Evolutionary conservation across 140 eudicot species (phyloP).

Genomic region (Oenanthe javanica): DNA sequence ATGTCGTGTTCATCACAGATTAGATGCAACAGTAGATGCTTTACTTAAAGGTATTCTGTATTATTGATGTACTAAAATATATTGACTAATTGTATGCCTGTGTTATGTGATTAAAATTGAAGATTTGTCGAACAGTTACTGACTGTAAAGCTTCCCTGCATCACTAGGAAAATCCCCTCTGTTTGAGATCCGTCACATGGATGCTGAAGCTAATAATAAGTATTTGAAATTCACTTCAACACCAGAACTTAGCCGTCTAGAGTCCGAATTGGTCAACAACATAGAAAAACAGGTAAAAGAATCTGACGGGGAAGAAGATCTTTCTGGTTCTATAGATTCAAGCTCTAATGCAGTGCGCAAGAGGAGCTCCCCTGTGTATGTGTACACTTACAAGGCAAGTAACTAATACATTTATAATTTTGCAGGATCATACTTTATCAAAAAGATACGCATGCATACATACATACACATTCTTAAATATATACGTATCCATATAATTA

Average conservation of each 20-base stretch:
- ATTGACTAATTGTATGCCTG: conserved; percentile 1
- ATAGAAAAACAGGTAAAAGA: conserved; percentile 19
- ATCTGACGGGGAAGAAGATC: conserved; percentile 34
- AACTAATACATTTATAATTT: not conserved
- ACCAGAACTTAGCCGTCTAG: conserved; percentile 27
- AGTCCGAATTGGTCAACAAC: conserved; percentile 17
- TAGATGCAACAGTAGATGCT: conserved; percentile 94
- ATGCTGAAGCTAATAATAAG: conserved; percentile 36
- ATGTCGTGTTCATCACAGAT: conserved; percentile 84
- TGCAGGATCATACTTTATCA: not conserved
- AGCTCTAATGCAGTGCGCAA: conserved; percentile 24
- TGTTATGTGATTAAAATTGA: not conserved
- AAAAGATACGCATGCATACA: not conserved
- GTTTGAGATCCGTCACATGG: conserved; percentile 62
- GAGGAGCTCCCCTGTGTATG: conserved; percentile 41
- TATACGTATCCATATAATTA: not conserved
- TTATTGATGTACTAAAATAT: not conserved
- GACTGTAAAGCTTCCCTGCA: conserved; percentile 8
- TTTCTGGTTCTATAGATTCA: conserved; percentile 23
- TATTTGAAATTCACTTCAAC: conserved; percentile 22
- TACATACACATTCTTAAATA: not conserved
- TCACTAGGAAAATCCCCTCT: conserved; percentile 48
- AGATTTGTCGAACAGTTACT: not conserved
- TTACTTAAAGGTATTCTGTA: conserved; percentile 59
- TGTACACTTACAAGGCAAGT: conserved; percentile 77